Conservation (phyloP, 1,139 yeast genomes). For the Blastobotrys capitulatus region DNA sequence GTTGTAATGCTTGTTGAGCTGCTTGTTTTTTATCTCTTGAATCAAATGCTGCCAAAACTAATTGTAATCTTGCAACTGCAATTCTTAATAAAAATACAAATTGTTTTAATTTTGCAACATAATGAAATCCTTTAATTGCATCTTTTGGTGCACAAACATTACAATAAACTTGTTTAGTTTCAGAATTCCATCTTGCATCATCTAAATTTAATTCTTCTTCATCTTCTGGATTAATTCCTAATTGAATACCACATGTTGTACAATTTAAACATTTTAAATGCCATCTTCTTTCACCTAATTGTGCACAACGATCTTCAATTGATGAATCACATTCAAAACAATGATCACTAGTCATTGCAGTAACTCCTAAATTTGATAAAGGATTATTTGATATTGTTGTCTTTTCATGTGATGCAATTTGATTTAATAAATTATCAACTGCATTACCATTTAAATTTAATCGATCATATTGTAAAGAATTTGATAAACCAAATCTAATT, state of each 20-base stretch:
- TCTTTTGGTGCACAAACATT: constrained; percentile 51
- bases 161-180: constrained; percentile 45
- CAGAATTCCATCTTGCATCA: constrained; percentile 37
- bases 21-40: constrained; percentile 24
- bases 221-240: constrained; percentile 8
- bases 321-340: constrained; percentile 68
- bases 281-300: constrained; percentile 66
- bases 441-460: constrained; percentile 54
- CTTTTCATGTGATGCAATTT: constrained; percentile 45
- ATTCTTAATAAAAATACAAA: constrained; percentile 72
- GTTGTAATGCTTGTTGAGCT: constrained; percentile 13
- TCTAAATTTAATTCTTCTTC: constrained; percentile 15
- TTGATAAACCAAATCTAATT: constrained; percentile 72
- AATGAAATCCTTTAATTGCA: constrained; percentile 49
- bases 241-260: constrained; percentile 23
- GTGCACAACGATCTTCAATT: constrained; percentile 76
- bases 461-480: constrained; percentile 65
- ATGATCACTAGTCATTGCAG: constrained; percentile 68
- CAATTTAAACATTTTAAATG: constrained; percentile 72
- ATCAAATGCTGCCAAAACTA: constrained; percentile 51
- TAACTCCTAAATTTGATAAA: constrained; percentile 43
- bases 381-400: constrained; percentile 26
- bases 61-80: constrained; percentile 73
- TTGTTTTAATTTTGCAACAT: constrained; percentile 66
- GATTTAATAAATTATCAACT: constrained; percentile 55